phyloP scores from a whole-genome alignment of 345 rosid genomes.

The Salix exigua region DNA sequence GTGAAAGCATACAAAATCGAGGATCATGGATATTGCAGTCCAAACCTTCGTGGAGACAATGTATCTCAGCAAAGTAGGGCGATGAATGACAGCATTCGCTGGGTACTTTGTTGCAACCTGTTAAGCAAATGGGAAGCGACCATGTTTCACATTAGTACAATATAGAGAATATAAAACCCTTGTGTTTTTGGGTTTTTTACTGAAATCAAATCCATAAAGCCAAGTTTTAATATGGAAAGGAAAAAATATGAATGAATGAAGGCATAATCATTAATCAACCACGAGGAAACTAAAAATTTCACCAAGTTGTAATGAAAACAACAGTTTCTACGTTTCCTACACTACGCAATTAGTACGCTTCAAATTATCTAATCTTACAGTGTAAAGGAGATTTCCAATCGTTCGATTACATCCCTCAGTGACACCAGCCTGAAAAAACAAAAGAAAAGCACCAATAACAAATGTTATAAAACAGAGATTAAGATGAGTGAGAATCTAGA shows the following conservation, averaged over 20 bases:
- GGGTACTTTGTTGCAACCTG: slow-evolving; percentile 89
- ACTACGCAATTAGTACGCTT: not conserved
- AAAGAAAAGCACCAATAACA: not conserved
- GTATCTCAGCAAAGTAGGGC: slow-evolving; percentile 62
- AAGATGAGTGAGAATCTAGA: not conserved
- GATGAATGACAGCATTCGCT: slow-evolving; percentile 71
- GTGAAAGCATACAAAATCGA: not conserved
- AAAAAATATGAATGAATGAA: not conserved
- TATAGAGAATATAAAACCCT: not conserved
- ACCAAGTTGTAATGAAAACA: not conserved
- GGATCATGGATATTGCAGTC: not conserved
- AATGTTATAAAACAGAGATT: not conserved
- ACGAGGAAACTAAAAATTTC: not conserved
- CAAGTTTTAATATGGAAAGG: not conserved
- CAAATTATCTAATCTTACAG: slow-evolving; percentile 36
- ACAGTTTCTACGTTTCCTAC: not conserved
- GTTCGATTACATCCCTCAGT: slow-evolving; percentile 75
- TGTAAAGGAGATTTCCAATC: slow-evolving; percentile 77
- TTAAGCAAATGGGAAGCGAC: not conserved
- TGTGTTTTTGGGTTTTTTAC: not conserved
- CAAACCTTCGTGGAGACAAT: slow-evolving; percentile 66
- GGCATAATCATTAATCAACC: not conserved
- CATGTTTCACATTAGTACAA: not conserved
- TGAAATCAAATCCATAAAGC: not conserved
- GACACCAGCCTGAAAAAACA: slow-evolving; percentile 63